Base-by-base conservation (phyloP, 306 rosid genomes). In the Vicia sativa region DNA sequence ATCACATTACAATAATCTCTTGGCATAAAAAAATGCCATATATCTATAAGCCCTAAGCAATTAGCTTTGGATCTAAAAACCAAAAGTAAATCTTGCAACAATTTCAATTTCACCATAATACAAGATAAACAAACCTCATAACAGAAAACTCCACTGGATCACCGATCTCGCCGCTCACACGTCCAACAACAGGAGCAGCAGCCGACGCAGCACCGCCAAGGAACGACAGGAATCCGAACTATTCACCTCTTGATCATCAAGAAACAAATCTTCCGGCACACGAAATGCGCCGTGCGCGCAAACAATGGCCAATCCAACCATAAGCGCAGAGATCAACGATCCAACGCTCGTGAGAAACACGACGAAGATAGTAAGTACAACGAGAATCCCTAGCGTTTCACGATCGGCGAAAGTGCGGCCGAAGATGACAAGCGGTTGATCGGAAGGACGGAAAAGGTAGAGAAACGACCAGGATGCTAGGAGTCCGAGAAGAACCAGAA, bases 231-330 rank as follows among this genome's bases (percentile, higher is more conserved):
- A 92, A 81, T 9, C 98, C 98, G 89, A 29, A 71, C 77, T 86
- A 13, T 41, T 65, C 0, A 92, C 93, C 82, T 92, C 98, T 44
- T 90, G 96, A 10, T 92, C 96, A 67, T 92, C 98, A 2, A 90
- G 89, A 70, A 92, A 92, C 72, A 92, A 80, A 37, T 92, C 98
- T 77, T 92, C 98, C 0, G 98, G 98, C 13, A 87, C 82, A 70
- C 91, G 81, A 29, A 92, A 92, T 6, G 98, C 96, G 6, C 98
- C 98, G 64, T 92, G 98, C 1, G 85, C 81, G 37, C 86, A 83
- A 3, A 80, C 87, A 13, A 92, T 75, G 3, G 84, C 85, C 39
- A 90, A 63, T n/a, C 98, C 98, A 35, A 90, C 73, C 87, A 82
- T 66, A 38, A 85, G 43, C 3, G 96, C 91, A 3, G 98, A 86